Conservation (phyloP, 2,329 filamentous ascomycete genomes). For the Delphinella strobiligena region DNA sequence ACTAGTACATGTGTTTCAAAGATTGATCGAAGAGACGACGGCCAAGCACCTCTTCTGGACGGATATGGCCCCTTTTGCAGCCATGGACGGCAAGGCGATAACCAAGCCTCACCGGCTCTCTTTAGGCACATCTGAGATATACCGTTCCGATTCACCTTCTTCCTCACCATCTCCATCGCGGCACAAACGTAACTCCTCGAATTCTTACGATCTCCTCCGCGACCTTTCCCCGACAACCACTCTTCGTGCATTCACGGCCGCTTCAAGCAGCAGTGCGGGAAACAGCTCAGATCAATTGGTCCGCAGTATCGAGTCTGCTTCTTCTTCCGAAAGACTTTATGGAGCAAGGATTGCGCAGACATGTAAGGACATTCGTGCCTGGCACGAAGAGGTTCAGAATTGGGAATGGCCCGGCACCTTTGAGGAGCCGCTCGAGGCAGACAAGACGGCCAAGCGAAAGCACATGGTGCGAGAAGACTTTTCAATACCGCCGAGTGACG, state of each 20-base stretch:
- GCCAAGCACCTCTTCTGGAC: too few species aligned
- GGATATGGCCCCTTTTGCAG: too few species aligned
- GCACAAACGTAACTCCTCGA: conserved; percentile 13
- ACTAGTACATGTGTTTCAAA: too few species aligned
- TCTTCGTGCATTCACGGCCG: conserved; percentile 47
- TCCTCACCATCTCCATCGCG: conserved; percentile 19
- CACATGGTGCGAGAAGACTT: too few species aligned
- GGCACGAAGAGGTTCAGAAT: conserved; percentile 58
- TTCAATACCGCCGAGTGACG: too few species aligned
- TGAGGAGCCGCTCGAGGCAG: conserved; percentile 22
- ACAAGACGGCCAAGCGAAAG: conserved; percentile 16
- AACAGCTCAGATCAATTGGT: conserved; percentile 27
- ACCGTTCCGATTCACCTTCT: conserved; percentile 14
- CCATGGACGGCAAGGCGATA: too few species aligned
- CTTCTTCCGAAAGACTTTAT: conserved; percentile 56
- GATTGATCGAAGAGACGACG: too few species aligned
- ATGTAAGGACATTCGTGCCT: conserved; percentile 58
- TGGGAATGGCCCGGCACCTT: conserved; percentile 48
- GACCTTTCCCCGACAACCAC: conserved; percentile 50
- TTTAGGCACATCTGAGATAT: conserved; percentile 12
- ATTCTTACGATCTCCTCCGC: conserved; percentile 35
- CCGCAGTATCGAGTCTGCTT: conserved; percentile 49
- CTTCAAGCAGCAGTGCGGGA: conserved; percentile 8
- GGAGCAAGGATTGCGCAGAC: conserved; percentile 58
- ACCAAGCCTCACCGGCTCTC: conserved; percentile 1